Percentiles rank a stretch among this genome's conserved stretches.
Evolutionary conservation across 2,329 filamentous ascomycete genomes (phyloP).

Genomic region (Annulohypoxylon truncatum): DNA sequence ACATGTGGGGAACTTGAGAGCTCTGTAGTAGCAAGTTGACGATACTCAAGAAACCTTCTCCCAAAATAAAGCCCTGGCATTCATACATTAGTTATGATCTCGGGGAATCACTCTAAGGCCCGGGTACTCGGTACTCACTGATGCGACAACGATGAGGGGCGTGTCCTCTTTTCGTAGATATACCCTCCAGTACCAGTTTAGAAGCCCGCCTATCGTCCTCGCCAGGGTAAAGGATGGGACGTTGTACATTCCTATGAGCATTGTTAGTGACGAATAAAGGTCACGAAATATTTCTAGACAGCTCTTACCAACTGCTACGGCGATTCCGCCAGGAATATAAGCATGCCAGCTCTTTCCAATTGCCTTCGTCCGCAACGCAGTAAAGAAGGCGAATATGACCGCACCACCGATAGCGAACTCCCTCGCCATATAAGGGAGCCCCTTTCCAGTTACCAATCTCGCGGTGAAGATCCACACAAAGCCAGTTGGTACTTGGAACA

Average conservation of each 20-base stretch:
- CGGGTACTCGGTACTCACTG: slow-evolving; percentile 59
- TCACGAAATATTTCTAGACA: not conserved
- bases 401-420: slow-evolving; percentile 84
- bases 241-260: slow-evolving; percentile 86
- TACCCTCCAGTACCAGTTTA: slow-evolving; percentile 81
- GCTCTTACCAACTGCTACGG: slow-evolving; percentile 84
- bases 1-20: slow-evolving; percentile 78
- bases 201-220: slow-evolving; percentile 79
- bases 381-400: slow-evolving; percentile 76
- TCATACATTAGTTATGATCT: slow-evolving; percentile 16
- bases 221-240: slow-evolving; percentile 95
- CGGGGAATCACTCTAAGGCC: not conserved
- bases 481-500: slow-evolving; percentile 94
- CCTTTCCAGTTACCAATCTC: slow-evolving; percentile 88
- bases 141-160: slow-evolving; percentile 87
- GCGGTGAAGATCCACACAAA: slow-evolving; percentile 99
- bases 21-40: slow-evolving; percentile 87
- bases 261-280: slow-evolving; percentile 9
- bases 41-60: slow-evolving; percentile 92
- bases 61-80: slow-evolving; percentile 82
- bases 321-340: slow-evolving; percentile 90
- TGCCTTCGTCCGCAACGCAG: slow-evolving; percentile 73
- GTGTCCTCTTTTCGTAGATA: slow-evolving; percentile 69
- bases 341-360: slow-evolving; percentile 73
- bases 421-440: slow-evolving; percentile 83